Evolutionary conservation across 495 filamentous ascomycete species (phyloP).

Genomic region (Cairneyella variabilis): DNA sequence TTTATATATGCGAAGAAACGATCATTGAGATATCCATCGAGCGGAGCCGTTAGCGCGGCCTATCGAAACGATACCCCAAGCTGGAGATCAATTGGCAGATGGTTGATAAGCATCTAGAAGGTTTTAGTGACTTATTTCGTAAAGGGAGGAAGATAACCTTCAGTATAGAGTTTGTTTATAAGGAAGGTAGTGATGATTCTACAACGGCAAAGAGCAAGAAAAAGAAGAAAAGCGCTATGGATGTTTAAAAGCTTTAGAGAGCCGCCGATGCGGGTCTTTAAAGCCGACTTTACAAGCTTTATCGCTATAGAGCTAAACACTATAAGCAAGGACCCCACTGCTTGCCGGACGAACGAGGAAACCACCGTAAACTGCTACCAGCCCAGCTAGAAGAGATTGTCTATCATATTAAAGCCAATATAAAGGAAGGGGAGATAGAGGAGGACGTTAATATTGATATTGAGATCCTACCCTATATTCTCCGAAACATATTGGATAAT

Average conservation of each 20-base stretch:
- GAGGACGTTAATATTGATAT: constrained; percentile 17
- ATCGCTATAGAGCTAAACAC: constrained; percentile 18
- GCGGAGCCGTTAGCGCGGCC: constrained; percentile 11
- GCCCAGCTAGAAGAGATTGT: constrained; percentile 21
- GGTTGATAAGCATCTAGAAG: constrained; percentile 18
- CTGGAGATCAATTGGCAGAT: constrained; percentile 15
- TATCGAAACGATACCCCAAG: constrained; percentile 17
- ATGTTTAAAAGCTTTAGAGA: constrained; percentile 23
- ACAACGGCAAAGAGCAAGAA: constrained; percentile 14
- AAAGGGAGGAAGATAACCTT: constrained; percentile 19
- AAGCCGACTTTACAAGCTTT: constrained; percentile 19
- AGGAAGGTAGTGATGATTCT: constrained; percentile 17
- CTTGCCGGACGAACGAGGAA: constrained; percentile 14
- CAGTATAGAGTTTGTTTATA: constrained; percentile 23
- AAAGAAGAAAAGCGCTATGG: constrained; percentile 18
- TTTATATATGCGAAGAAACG: constrained; percentile 20
- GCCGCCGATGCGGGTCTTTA: constrained; percentile 17
- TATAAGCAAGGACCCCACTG: constrained; percentile 21
- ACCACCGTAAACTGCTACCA: constrained; percentile 15
- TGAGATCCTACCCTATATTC: constrained; percentile 18
- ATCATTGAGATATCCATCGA: constrained; percentile 16
- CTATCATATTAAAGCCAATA: constrained; percentile 17
- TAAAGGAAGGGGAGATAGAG: constrained; percentile 19
- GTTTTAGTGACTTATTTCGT: constrained; percentile 21
- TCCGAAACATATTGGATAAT: constrained; percentile 19